Evolutionary conservation across 1,284 basidiomycete species (phyloP).

Genomic region (Apiotrichum sp.): DNA sequence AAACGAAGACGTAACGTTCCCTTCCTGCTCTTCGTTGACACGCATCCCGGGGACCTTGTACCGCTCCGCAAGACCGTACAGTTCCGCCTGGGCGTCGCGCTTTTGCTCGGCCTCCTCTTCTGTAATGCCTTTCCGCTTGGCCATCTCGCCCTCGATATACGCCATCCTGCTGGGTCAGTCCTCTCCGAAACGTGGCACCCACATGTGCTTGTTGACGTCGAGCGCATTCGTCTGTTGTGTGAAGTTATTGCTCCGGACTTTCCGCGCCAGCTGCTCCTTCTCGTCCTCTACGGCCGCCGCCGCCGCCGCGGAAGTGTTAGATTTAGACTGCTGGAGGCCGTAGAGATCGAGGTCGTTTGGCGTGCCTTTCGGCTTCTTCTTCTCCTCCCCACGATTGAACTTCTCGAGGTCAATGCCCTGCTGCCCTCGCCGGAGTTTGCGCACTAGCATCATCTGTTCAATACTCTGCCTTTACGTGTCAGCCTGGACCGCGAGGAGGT

Average conservation of each 20-base stretch:
- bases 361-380: slow-evolving; percentile 55
- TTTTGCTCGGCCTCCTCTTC: slow-evolving; percentile 50
- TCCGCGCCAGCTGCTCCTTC: slow-evolving; percentile 60
- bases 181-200: slow-evolving; percentile 29
- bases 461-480: slow-evolving; percentile 47
- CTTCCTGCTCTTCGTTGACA: slow-evolving; percentile 58
- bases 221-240: slow-evolving; percentile 92
- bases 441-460: slow-evolving; percentile 76
- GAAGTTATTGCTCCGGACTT: slow-evolving; percentile 83
- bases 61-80: slow-evolving; percentile 70
- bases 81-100: slow-evolving; percentile 57
- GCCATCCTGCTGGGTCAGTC: slow-evolving; percentile 66
- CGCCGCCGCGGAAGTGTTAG: neutral
- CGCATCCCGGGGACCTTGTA: slow-evolving; percentile 45
- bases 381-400: slow-evolving; percentile 73
- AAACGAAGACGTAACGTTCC: slow-evolving; percentile 83
- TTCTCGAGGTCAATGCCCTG: slow-evolving; percentile 76
- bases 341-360: slow-evolving; percentile 49
- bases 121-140: slow-evolving; percentile 60
- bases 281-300: slow-evolving; percentile 45
- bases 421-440: slow-evolving; percentile 66
- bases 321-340: slow-evolving; percentile 48
- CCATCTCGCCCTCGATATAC: slow-evolving; percentile 91
- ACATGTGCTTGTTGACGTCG: slow-evolving; percentile 98
- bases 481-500: slow-evolving; percentile 12